Evolutionary conservation across 1,284 basidiomycete species (phyloP).

Genomic region (Phlebopus sp.): DNA sequence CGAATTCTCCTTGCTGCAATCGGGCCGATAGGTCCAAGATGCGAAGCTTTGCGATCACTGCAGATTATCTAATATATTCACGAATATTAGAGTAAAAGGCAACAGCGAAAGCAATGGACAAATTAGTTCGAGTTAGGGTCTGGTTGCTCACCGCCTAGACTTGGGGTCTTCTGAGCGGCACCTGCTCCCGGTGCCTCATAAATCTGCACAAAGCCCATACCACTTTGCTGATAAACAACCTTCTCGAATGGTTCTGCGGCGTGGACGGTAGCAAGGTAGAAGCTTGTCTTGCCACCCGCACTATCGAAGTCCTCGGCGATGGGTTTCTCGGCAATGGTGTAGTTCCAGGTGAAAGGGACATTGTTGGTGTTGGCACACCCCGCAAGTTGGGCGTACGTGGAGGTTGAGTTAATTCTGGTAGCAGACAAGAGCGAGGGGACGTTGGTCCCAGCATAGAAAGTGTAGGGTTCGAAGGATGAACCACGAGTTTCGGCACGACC

Average conservation of each 20-base stretch:
- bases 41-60: no score
- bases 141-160: conserved; percentile 3
- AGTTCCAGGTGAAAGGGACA: conserved; percentile 10
- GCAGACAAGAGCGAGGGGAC: conserved; percentile 6
- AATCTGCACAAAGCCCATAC: conserved; percentile 6
- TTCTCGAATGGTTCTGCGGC: neutral
- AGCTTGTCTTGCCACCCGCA: conserved; percentile 8
- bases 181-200: conserved; percentile 4
- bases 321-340: neutral
- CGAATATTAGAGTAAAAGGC: no score
- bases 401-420: neutral
- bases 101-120: no score
- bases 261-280: neutral
- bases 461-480: conserved; percentile 5
- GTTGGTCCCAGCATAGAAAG: conserved; percentile 13
- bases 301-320: conserved; percentile 3
- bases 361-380: conserved; percentile 6
- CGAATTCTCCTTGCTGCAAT: no score
- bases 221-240: neutral
- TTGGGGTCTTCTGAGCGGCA: neutral
- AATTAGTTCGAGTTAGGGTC: neutral
- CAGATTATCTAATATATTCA: no score
- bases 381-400: conserved; percentile 6
- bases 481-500: conserved; percentile 9
- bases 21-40: no score